Percentiles rank a stretch among this genome's conserved stretches.
Evolutionary conservation across 345 rosid species (phyloP).

Genomic region (Mangifera indica): DNA sequence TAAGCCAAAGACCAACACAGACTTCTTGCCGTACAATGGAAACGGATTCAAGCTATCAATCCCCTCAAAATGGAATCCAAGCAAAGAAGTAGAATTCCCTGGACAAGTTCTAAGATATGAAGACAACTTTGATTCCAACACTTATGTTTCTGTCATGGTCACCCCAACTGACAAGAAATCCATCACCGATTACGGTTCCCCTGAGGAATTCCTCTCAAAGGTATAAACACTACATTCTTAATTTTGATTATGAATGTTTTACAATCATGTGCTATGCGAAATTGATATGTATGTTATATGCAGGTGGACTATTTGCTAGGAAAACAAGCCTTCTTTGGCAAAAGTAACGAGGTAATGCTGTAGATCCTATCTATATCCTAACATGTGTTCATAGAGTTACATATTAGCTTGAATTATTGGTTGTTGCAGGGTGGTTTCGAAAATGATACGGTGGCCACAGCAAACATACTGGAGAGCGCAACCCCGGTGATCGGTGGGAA

Average conservation of each 20-base stretch:
- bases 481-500: constrained; percentile 43
- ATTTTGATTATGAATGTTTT: too few relatives aligned
- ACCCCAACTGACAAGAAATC: constrained; percentile 84
- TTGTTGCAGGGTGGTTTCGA: constrained; percentile 81
- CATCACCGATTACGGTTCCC: constrained; percentile 80
- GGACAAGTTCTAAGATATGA: constrained; percentile 87
- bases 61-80: constrained; percentile 96
- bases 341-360: constrained; percentile 68
- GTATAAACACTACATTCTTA: constrained; percentile 23
- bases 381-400: too few relatives aligned
- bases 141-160: constrained; percentile 56
- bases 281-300: neutral
- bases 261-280: too few relatives aligned
- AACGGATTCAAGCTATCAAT: constrained; percentile 71
- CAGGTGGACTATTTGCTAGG: constrained; percentile 86
- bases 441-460: constrained; percentile 62
- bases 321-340: constrained; percentile 70
- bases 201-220: constrained; percentile 67
- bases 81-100: constrained; percentile 87
- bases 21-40: constrained; percentile 64
- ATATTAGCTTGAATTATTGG: neutral
- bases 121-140: constrained; percentile 81
- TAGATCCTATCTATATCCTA: too few relatives aligned
- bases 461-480: constrained; percentile 71
- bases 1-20: constrained; percentile 83